phyloP scores from a whole-genome alignment of 495 filamentous ascomycete species.

The Penicillium egyptiacum region DNA sequence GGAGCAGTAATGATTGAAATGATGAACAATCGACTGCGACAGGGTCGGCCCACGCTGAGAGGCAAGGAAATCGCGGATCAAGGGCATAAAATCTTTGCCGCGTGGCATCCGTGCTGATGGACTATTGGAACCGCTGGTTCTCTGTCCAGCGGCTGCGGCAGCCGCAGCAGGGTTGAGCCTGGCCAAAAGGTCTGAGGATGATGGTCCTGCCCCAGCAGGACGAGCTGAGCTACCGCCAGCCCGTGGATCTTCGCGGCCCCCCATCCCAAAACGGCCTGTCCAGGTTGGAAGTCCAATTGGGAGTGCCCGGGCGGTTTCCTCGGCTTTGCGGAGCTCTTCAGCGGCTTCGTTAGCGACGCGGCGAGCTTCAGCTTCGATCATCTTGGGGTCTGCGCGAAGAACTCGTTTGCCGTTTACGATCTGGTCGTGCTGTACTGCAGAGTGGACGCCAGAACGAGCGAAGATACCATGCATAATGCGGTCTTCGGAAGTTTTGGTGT shows the following conservation, averaged over 20 bases:
- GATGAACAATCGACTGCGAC: slow-evolving; percentile 75
- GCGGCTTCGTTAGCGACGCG: slow-evolving; percentile 77
- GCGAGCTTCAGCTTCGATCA: slow-evolving; percentile 79
- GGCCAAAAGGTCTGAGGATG: slow-evolving; percentile 58
- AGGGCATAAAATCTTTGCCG: slow-evolving; percentile 60
- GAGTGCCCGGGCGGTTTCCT: slow-evolving; percentile 65
- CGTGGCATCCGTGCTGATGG: slow-evolving; percentile 30
- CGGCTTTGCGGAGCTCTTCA: slow-evolving; percentile 67
- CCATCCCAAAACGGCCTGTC: slow-evolving; percentile 80
- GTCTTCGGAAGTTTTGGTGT: slow-evolving; percentile 47
- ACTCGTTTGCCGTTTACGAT: slow-evolving; percentile 71
- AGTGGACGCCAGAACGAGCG: slow-evolving; percentile 77
- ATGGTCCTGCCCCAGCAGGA: slow-evolving; percentile 44
- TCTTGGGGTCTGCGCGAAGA: slow-evolving; percentile 64
- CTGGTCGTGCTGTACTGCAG: slow-evolving; percentile 82
- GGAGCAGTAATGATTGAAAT: slow-evolving; percentile 67
- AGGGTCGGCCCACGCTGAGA: slow-evolving; percentile 69
- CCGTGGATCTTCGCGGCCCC: slow-evolving; percentile 54
- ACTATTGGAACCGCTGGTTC: slow-evolving; percentile 31
- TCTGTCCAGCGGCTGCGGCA: slow-evolving; percentile 23
- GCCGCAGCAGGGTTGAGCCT: slow-evolving; percentile 52
- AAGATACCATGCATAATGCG: slow-evolving; percentile 87
- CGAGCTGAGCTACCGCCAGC: slow-evolving; percentile 35
- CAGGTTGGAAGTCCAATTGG: slow-evolving; percentile 88
- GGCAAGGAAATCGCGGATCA: slow-evolving; percentile 73